Base-by-base conservation (phyloP, 1,139 yeast genomes). In the Geotrichum klebahnii region DNA sequence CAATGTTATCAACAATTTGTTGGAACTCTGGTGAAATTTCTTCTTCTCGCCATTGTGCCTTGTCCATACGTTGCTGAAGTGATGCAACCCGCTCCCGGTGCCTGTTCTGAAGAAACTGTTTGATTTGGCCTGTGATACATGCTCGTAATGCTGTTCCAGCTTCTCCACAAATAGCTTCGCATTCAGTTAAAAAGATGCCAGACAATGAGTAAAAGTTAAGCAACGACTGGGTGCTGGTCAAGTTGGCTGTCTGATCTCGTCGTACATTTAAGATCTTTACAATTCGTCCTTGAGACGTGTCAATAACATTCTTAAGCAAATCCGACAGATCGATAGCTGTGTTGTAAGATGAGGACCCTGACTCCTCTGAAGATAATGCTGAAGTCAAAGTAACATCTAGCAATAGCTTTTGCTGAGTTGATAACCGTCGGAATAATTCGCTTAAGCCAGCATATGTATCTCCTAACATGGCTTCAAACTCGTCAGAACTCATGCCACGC, bases 161-260 rank as follows among this genome's bases (percentile, higher is more conserved):
- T 26, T 81, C 82, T 0, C 96, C 97, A 42, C 88, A 81, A 5
- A 90, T 79, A 12, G 82, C 74, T 65, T 92, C 98, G 65, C 96
- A 87, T 63, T 88, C 96, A 46, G 80, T 79, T 34, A 89, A 71
- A 62, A 89, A 90, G 22, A 83, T 74, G 1, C 82, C 78, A 46
- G 82, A 79, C 19, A 86, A 71, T 2, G 84, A 74, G 65, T 82
- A 87, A 46, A 88, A 76, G 52, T 80, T 72, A 50, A 86, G 65
- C 65, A 89, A 88, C 56, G 74, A 76, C 71, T 37, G 59, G 33
- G 60, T 57, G 34, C 74, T 68, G 1, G 81, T 67, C 32, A 83
- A 66, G 40, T 75, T 78, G 0, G 87, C 78, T 12, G 81, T 81
- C 56, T 84, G 80, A 46, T 82, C 89, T 64, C 82, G 80, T 54